Evolutionary conservation across 2,329 filamentous ascomycete species (phyloP).

Genomic region (Nothopassalora personata): DNA sequence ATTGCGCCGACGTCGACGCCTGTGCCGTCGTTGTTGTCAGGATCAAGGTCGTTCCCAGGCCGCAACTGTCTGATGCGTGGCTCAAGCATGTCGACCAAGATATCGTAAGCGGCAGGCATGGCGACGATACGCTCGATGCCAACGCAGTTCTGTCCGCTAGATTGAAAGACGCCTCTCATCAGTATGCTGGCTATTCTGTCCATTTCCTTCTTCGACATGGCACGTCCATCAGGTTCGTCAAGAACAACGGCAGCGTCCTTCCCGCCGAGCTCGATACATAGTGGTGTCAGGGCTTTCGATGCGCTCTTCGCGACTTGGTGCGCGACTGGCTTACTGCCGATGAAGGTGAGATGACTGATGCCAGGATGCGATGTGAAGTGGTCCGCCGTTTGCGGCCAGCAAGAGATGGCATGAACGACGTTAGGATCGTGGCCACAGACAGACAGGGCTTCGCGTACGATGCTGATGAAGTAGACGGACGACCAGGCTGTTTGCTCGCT

Average conservation of each 20-base stretch:
- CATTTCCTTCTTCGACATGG: constrained; percentile 51
- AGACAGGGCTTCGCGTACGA: constrained; percentile 71
- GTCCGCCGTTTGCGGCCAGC: constrained; percentile 78
- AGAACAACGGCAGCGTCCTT: constrained; percentile 91
- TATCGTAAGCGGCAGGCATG: constrained; percentile 67
- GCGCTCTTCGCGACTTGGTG: constrained; percentile 83
- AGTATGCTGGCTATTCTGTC: constrained; percentile 72
- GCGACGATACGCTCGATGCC: constrained; percentile 91
- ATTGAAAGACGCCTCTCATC: constrained; percentile 90
- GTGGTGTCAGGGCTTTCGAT: constrained; percentile 76
- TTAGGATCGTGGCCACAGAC: constrained; percentile 78
- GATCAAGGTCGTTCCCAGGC: constrained; percentile 63
- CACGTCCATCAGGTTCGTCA: constrained; percentile 58
- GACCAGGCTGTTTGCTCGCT: constrained; percentile 97
- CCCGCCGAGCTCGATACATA: constrained; percentile 86
- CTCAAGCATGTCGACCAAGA: constrained; percentile 63
- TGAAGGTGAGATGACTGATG: constrained; percentile 90
- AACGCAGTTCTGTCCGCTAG: constrained; percentile 94
- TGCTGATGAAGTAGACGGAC: constrained; percentile 70
- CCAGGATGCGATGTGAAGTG: constrained; percentile 78
- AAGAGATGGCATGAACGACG: constrained; percentile 77
- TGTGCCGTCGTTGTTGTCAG: constrained; percentile 34
- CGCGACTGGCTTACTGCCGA: constrained; percentile 81
- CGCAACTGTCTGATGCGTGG: constrained; percentile 70
- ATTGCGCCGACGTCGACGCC: constrained; percentile 78